These are phyloP conservation scores for Berberis thunbergii DNA, from an alignment of 164 flowering plant species.

Conservation along the genomic window DNA sequence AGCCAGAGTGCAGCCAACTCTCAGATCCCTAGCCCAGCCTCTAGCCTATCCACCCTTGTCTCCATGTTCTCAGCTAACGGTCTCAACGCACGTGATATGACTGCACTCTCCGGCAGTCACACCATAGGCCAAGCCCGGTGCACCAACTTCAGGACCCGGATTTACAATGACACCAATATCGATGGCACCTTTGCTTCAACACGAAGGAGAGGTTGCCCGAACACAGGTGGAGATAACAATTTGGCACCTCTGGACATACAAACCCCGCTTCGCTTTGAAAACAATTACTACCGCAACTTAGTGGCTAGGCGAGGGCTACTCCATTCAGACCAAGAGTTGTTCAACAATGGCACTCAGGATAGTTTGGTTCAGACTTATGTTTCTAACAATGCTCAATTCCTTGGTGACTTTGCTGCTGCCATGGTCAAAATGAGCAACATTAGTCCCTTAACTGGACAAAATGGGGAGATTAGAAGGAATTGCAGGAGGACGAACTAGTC, in stretches of 20 bases:
- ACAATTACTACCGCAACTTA: conserved; percentile 28
- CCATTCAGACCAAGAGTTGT: conserved; percentile 57
- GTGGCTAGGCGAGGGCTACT: conserved; percentile 33
- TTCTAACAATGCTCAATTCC: conserved; percentile 14
- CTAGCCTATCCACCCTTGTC: conserved; percentile 22
- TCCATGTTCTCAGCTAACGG: conserved; percentile 25
- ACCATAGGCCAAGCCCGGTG: conserved; percentile 37
- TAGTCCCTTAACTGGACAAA: conserved; percentile 38
- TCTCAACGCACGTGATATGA: conserved; percentile 23
- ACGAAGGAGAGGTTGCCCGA: conserved; percentile 23
- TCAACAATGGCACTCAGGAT: conserved; percentile 35
- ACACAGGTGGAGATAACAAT: conserved; percentile 15
- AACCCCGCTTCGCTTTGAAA: conserved; percentile 28
- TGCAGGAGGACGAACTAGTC: conserved; percentile 36
- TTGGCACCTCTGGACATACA: conserved; percentile 38
- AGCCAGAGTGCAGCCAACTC: conserved; percentile 26
- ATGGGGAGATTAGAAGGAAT: conserved; percentile 41
- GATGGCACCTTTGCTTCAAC: conserved; percentile 26
- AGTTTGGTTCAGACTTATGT: conserved; percentile 25
- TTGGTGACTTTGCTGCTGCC: conserved; percentile 35
- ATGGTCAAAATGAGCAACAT: conserved; percentile 54
- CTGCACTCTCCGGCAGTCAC: conserved; percentile 40
- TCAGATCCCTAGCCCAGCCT: conserved; percentile 23
- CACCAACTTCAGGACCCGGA: conserved; percentile 24
- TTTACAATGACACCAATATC: conserved; percentile 42